phyloP scores from a whole-genome alignment of 805 yeast genomes.

The Candida boleticola region DNA sequence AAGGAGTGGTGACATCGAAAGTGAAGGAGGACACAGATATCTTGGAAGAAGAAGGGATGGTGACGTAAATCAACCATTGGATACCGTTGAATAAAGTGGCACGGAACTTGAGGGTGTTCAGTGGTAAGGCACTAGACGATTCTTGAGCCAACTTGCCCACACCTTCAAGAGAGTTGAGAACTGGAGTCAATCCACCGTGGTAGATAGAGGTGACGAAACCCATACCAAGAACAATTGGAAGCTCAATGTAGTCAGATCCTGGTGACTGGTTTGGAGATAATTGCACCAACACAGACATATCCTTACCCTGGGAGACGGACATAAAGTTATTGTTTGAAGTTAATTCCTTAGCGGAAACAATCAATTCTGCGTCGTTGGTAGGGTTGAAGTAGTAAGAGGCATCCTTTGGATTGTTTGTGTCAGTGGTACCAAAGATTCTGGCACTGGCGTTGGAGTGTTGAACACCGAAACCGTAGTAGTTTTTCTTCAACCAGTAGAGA shows the following conservation, averaged over 20 bases:
- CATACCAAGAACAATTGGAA: slow-evolving; percentile 77
- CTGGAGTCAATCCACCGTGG: slow-evolving; percentile 49
- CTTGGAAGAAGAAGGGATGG: slow-evolving; percentile 33
- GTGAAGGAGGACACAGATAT: slow-evolving; percentile 17
- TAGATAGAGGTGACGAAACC: slow-evolving; percentile 75
- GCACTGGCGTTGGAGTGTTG: slow-evolving; percentile 50
- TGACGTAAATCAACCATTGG: slow-evolving; percentile 68
- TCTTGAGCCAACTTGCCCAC: slow-evolving; percentile 21
- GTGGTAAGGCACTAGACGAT: slow-evolving; percentile 27
- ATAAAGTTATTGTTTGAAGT: slow-evolving; percentile 33
- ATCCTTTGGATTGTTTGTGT: slow-evolving; percentile 40
- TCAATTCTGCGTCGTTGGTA: slow-evolving; percentile 50
- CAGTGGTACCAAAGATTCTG: slow-evolving; percentile 46
- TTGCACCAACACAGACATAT: slow-evolving; percentile 50
- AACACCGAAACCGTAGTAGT: slow-evolving; percentile 58
- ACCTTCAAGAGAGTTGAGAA: slow-evolving; percentile 27
- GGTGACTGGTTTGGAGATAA: slow-evolving; percentile 28
- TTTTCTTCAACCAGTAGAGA: slow-evolving; percentile 50
- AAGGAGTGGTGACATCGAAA: slow-evolving; percentile 28
- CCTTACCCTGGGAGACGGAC: slow-evolving; percentile 45
- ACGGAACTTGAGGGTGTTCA: slow-evolving; percentile 51
- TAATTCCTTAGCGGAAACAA: slow-evolving; percentile 54
- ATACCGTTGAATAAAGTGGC: slow-evolving; percentile 53
- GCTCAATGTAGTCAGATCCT: slow-evolving; percentile 39
- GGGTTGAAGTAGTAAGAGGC: slow-evolving; percentile 57